These are phyloP conservation scores for Micromonas commoda DNA, from an alignment of 139 green algal species.

Conservation along the genomic window DNA sequence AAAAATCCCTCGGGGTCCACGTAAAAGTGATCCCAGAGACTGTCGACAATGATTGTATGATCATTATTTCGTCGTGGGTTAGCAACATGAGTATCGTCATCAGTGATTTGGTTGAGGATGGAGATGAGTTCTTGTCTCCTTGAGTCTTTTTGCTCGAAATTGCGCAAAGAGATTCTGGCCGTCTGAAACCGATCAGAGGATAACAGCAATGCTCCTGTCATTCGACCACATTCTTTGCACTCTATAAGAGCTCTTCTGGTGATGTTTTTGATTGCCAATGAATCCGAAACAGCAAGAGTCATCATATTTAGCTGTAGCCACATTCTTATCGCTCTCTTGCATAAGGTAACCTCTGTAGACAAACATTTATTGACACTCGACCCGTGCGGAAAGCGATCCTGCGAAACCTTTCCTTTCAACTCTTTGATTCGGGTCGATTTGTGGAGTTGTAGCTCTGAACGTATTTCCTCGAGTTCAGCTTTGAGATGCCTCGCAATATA, in stretches of 20 bases:
- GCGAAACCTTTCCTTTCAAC: neutral
- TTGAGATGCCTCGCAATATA: neutral
- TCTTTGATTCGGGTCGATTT: neutral
- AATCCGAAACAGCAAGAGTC: too few relatives aligned
- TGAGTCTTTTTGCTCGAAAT: neutral
- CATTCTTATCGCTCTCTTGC: too few relatives aligned
- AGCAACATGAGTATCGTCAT: neutral
- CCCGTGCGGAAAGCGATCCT: too few relatives aligned
- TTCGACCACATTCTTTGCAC: neutral
- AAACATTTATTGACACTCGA: too few relatives aligned
- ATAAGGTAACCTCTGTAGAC: too few relatives aligned
- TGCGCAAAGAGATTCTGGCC: neutral
- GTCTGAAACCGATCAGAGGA: neutral
- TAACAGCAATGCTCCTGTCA: neutral
- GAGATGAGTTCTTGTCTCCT: neutral
- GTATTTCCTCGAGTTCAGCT: neutral
- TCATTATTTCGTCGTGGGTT: neutral
- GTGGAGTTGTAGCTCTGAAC: too few relatives aligned
- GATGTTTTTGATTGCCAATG: neutral
- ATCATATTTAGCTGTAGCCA: too few relatives aligned
- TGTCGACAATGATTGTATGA: too few relatives aligned
- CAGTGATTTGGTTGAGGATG: neutral
- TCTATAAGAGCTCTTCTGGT: neutral
- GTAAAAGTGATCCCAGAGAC: neutral
- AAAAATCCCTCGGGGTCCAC: neutral